These are phyloP conservation scores for Cubamyces sp. DNA, from an alignment of 768 basidiomycete genomes.

Conservation along the genomic window DNA sequence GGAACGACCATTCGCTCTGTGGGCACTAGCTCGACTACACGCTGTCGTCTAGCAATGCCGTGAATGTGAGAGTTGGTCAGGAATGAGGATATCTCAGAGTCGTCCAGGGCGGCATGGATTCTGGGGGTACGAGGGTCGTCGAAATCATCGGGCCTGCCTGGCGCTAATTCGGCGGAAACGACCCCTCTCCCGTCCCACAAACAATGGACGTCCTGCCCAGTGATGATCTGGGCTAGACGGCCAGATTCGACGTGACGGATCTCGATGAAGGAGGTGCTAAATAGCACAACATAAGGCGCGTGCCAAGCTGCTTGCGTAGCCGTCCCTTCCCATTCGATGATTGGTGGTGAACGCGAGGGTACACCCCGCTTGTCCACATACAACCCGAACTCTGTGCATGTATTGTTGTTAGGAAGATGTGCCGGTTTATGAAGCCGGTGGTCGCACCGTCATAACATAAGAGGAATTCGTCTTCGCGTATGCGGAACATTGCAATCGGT, in stretches of 20 bases:
- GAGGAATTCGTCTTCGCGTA: conserved; percentile 53
- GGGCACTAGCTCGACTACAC: conserved; percentile 14
- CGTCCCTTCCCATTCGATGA: conserved; percentile 55
- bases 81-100: conserved; percentile 10
- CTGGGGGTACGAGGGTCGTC: conserved; percentile 20
- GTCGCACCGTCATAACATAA: conserved; percentile 50
- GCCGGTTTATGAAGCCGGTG: background rate
- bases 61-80: background rate
- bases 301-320: conserved; percentile 52
- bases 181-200: conserved; percentile 49
- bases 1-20: conserved; percentile 20
- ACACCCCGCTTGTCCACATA: conserved; percentile 54
- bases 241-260: conserved; percentile 46
- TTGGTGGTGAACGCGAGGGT: conserved; percentile 41
- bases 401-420: background rate
- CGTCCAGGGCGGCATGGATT: conserved; percentile 18
- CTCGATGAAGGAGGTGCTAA: conserved; percentile 49
- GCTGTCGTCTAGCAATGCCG: background rate
- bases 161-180: background rate
- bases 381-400: conserved; percentile 45
- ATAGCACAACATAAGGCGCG: conserved; percentile 48
- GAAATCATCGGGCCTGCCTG: background rate
- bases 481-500: conserved; percentile 54
- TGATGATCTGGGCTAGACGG: conserved; percentile 42
- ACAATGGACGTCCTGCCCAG: conserved; percentile 44